Evolutionary conservation across 352 stramenopile species (phyloP).

Genomic region (Phytophthora litchii): DNA sequence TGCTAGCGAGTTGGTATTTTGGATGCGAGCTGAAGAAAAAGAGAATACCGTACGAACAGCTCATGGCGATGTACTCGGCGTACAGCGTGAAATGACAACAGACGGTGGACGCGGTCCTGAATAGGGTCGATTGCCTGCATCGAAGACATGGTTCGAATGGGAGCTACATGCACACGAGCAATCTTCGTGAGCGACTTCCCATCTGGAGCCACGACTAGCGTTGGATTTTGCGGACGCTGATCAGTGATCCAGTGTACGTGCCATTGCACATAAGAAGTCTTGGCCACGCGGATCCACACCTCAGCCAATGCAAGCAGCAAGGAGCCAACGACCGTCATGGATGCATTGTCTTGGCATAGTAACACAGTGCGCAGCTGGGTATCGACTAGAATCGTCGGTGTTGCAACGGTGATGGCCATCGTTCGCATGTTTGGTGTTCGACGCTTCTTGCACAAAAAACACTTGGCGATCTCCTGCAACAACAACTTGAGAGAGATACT

Average conservation of each 20-base stretch:
- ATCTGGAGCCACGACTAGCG: too few species aligned
- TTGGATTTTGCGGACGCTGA: not conserved
- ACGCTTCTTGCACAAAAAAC: slow-evolving; percentile 12
- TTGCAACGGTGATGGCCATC: slow-evolving; percentile 25
- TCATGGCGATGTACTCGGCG: slow-evolving; percentile 58
- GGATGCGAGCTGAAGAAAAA: slow-evolving; percentile 40
- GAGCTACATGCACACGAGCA: not conserved
- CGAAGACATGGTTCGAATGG: slow-evolving; percentile 1
- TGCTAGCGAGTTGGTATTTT: slow-evolving; percentile 27
- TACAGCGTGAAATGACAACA: slow-evolving; percentile 37
- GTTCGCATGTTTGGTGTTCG: slow-evolving; percentile 13
- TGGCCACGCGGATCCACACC: slow-evolving; percentile 29
- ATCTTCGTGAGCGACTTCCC: too few species aligned
- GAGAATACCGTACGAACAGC: slow-evolving; percentile 42
- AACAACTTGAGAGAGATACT: slow-evolving; percentile 23
- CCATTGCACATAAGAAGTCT: slow-evolving; percentile 27
- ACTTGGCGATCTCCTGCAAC: slow-evolving; percentile 27
- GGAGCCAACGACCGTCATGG: slow-evolving; percentile 25
- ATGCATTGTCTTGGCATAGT: slow-evolving; percentile 17
- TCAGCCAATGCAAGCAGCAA: slow-evolving; percentile 37
- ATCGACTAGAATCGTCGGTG: slow-evolving; percentile 35
- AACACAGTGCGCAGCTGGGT: slow-evolving; percentile 33
- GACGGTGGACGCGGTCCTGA: slow-evolving; percentile 6
- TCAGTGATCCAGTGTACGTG: slow-evolving; percentile 1
- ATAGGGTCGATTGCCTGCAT: slow-evolving; percentile 8